Conservation (phyloP, 2,329 filamentous ascomycete genomes). For the Ampelomyces quisqualis region DNA sequence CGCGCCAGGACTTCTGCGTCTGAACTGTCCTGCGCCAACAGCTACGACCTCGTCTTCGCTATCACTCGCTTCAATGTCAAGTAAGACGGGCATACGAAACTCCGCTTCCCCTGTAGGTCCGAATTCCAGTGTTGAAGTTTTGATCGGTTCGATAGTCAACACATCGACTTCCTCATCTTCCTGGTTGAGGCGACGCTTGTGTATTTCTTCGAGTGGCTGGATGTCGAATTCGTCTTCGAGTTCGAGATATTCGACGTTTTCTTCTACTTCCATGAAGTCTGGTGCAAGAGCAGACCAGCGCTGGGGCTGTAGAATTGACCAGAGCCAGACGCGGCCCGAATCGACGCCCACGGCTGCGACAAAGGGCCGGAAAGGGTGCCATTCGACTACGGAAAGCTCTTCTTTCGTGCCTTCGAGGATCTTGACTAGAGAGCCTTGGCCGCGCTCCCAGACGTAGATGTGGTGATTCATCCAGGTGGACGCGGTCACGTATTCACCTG, state of each 20-base stretch:
- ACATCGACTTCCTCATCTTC: constrained; percentile 96
- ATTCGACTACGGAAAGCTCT: constrained; percentile 93
- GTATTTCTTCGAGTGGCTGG: constrained; percentile 90
- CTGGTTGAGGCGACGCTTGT: constrained; percentile 82
- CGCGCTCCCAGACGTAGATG: constrained; percentile 96
- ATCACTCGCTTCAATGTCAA: constrained; percentile 90
- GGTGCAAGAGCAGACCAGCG: constrained; percentile 96
- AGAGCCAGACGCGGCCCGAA: constrained; percentile 89
- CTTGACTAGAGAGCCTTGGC: constrained; percentile 88
- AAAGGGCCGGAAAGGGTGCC: constrained; percentile 86
- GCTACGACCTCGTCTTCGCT: constrained; percentile 84
- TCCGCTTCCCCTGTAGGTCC: constrained; percentile 48
- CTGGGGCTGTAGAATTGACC: constrained; percentile 93
- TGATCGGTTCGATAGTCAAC: constrained; percentile 67
- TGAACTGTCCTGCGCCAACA: constrained; percentile 75
- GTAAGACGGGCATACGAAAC: constrained; percentile 92
- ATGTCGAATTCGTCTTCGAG: constrained; percentile 98
- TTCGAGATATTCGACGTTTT: constrained; percentile 96
- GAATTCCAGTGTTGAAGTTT: constrained; percentile 55
- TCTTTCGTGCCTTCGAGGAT: constrained; percentile 97
- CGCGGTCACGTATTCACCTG: constrained; percentile 92
- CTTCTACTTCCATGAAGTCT: constrained; percentile 95
- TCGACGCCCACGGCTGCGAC: constrained; percentile 91
- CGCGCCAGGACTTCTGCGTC: constrained; percentile 78
- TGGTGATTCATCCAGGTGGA: constrained; percentile 98